Conservation (phyloP, 169 alveolate genomes). For the Eimeria praecox region DNA sequence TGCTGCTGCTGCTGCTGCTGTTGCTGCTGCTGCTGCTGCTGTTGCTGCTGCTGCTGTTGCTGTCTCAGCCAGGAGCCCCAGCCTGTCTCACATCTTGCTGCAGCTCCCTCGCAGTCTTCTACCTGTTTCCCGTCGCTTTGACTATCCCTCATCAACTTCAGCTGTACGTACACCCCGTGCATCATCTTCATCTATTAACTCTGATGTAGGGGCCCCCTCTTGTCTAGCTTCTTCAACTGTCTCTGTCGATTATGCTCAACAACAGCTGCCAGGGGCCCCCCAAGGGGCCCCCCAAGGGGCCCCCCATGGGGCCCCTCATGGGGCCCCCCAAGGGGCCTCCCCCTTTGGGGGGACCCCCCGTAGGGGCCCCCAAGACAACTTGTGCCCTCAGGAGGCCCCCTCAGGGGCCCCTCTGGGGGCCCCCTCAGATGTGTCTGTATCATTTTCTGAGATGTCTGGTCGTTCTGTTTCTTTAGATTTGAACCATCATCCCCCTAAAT, state of each 20-base stretch:
- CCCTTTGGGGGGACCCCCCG: too few relatives aligned
- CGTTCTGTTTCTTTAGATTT: neutral
- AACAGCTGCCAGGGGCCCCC: neutral
- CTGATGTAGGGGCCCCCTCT: neutral
- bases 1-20: slow-evolving; percentile 26
- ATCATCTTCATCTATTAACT: neutral
- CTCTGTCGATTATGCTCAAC: neutral
- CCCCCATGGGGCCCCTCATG: neutral
- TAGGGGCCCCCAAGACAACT: neutral
- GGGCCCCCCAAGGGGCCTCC: neutral
- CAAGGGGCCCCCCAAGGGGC: neutral
- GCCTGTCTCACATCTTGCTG: slow-evolving; percentile 11
- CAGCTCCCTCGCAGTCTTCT: neutral
- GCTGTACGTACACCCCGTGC: slow-evolving; percentile 48
- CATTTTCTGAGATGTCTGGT: too few relatives aligned
- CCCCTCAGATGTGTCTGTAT: neutral
- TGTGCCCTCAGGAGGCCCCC: neutral
- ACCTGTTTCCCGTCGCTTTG: neutral
- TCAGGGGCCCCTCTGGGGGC: neutral
- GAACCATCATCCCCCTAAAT: neutral
- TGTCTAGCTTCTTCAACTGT: neutral
- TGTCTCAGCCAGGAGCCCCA: neutral
- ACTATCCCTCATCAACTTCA: neutral
- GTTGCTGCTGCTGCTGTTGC: slow-evolving; percentile 31
- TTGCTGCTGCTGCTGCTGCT: neutral